phyloP scores from a whole-genome alignment of 1,284 basidiomycete genomes.

The Thecaphora thlaspeos region DNA sequence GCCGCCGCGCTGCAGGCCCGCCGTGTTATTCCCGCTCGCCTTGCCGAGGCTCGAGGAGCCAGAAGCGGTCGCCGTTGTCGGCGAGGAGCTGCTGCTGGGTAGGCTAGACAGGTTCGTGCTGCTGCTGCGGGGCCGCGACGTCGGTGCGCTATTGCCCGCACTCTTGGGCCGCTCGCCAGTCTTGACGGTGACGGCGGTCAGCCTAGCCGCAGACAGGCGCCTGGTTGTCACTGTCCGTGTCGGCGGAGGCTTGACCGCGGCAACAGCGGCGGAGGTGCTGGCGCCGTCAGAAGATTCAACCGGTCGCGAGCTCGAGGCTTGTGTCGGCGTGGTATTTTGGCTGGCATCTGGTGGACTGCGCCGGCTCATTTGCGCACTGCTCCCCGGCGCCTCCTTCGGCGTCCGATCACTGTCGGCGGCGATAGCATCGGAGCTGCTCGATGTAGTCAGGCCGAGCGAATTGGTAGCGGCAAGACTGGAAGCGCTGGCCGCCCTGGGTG shows the following conservation, averaged over 20 bases:
- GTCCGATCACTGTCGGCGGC: no score
- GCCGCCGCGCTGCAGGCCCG: conserved; percentile 12
- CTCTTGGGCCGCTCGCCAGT: neutral
- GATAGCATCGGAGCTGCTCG: neutral
- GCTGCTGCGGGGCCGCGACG: conserved; percentile 1
- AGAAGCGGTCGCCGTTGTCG: neutral
- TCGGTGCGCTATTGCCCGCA: neutral
- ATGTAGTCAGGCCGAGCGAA: neutral
- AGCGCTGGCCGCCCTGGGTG: neutral
- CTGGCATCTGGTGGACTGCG: conserved; percentile 3
- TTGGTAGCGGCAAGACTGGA: neutral
- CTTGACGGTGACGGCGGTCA: conserved; percentile 1
- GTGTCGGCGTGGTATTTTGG: conserved; percentile 21
- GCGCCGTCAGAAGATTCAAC: conserved; percentile 1
- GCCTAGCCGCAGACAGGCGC: conserved; percentile 11
- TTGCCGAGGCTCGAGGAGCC: neutral
- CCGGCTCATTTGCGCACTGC: conserved; percentile 6
- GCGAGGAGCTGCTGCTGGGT: neutral
- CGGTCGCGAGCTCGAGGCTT: conserved; percentile 12
- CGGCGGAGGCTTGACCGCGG: conserved; percentile 7
- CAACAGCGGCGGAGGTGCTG: neutral
- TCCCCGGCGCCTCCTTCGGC: neutral
- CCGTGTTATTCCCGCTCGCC: no score
- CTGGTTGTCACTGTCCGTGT: conserved; percentile 20
- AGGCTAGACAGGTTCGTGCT: neutral